Evolutionary conservation across 306 rosid species (phyloP).

Genomic region (Crotalaria pallida): DNA sequence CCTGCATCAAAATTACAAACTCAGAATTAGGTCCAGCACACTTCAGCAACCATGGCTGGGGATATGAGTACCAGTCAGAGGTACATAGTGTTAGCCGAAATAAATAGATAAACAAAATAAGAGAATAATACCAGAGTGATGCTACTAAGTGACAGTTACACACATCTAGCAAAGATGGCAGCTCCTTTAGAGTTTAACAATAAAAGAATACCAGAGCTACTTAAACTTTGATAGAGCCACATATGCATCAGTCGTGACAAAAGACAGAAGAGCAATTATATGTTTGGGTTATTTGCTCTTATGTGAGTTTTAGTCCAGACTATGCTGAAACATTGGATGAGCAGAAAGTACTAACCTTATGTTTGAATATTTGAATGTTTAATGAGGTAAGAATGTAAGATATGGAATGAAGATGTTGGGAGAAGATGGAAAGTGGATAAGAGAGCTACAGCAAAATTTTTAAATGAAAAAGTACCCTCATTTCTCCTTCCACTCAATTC

Average conservation of each 20-base stretch:
- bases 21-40: neutral
- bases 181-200: neutral
- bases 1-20: slow-evolving; percentile 1
- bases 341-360: neutral
- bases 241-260: neutral
- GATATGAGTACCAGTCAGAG: neutral
- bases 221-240: neutral
- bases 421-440: neutral
- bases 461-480: neutral
- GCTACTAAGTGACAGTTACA: neutral
- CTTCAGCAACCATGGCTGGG: neutral
- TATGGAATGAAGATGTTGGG: neutral
- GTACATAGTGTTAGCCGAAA: neutral
- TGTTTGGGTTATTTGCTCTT: neutral
- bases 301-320: neutral
- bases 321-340: neutral
- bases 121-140: neutral
- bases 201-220: neutral
- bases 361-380: neutral
- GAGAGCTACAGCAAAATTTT: neutral
- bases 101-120: neutral
- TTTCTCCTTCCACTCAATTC: neutral
- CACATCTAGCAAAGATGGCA: neutral
- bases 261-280: neutral
- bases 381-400: neutral